Base-by-base conservation (phyloP, 257 asterid genomes). In the Vinca minor region DNA sequence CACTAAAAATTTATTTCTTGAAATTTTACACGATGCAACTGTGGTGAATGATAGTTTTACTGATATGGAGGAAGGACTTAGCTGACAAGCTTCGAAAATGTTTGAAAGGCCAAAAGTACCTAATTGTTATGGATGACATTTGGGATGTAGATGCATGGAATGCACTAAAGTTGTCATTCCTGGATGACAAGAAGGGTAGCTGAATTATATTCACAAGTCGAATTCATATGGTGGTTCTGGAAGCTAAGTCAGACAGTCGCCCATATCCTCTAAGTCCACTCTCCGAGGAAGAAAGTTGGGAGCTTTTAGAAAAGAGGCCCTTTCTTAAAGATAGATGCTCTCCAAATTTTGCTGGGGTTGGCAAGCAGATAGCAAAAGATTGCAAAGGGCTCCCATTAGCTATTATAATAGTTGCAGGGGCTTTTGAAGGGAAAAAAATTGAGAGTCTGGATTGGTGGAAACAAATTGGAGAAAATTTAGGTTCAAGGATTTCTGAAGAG, bases 111-210 rank as follows among this genome's bases (percentile, higher is more conserved):
- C 63, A 11, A 17, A 67, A 34, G 52, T 73, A 72, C 48, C 46
- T 72, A 3, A 9, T 66, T 46, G 65, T 67, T 52, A 20, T 68
- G 38, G 64, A 69, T 49, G 66, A 73, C 26, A 62, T 73, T 6
- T 73, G 69, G 77, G 62, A 31, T 4, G 41, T 8, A 9, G 15
- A 25, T 3, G 69, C 69, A 12, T 72, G 77, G 77, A 29, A 66
- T 62, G 35, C 8, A 20, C 31, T 72, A 15, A 42, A 58, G 31
- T 25, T 34, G 13, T 46, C 52, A 45, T 38, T 71, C 50, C 66
- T 62, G 3, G 62, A 71, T 11, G 61, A 47, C 4, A 10, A 25
- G 0, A 36, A 46, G 4, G 44, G 54, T 35, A 63, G 54, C 28
- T 18, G 70, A 42, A 29, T 70, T 8, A 4, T 70, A 31, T 32